Percentiles rank a stretch among this genome's conserved stretches.
phyloP scores from a whole-genome alignment of 805 yeast species.

The Pichia rugopelliculosa region DNA sequence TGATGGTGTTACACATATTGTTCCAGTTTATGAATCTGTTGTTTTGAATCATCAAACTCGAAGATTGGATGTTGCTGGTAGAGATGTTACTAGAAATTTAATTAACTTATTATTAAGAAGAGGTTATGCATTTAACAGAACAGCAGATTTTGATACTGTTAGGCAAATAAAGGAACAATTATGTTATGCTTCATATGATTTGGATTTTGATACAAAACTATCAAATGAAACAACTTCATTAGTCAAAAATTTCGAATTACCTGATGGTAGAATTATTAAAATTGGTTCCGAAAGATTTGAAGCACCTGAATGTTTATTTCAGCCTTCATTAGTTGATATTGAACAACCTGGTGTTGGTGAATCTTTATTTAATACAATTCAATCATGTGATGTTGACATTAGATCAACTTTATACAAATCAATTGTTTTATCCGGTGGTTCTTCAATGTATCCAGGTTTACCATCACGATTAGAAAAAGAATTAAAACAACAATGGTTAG shows the following conservation, averaged over 20 bases:
- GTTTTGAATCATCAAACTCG: slow-evolving; percentile 91
- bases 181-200: slow-evolving; percentile 91
- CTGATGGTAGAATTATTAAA: slow-evolving; percentile 92
- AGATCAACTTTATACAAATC: slow-evolving; percentile 85
- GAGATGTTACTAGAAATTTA: slow-evolving; percentile 95
- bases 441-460: slow-evolving; percentile 97
- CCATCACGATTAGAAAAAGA: slow-evolving; percentile 95
- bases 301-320: slow-evolving; percentile 96
- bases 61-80: slow-evolving; percentile 94
- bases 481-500: slow-evolving; percentile 91
- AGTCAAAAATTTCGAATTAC: slow-evolving; percentile 86
- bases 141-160: slow-evolving; percentile 97
- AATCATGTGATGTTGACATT: slow-evolving; percentile 90
- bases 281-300: slow-evolving; percentile 94
- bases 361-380: slow-evolving; percentile 82
- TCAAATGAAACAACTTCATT: slow-evolving; percentile 93
- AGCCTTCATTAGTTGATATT: slow-evolving; percentile 88
- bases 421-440: slow-evolving; percentile 93
- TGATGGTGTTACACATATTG: slow-evolving; percentile 97
- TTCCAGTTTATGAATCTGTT: slow-evolving; percentile 94
- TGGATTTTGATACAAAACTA: slow-evolving; percentile 78
- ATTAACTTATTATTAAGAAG: slow-evolving; percentile 86
- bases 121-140: slow-evolving; percentile 96
- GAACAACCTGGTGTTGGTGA: slow-evolving; percentile 98
- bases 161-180: slow-evolving; percentile 95